A percentile compares a stretch with the other conserved stretches of the same genome.
These are phyloP conservation scores for Abrus precatorius DNA, from an alignment of 306 rosid species.

Conservation along the genomic window DNA sequence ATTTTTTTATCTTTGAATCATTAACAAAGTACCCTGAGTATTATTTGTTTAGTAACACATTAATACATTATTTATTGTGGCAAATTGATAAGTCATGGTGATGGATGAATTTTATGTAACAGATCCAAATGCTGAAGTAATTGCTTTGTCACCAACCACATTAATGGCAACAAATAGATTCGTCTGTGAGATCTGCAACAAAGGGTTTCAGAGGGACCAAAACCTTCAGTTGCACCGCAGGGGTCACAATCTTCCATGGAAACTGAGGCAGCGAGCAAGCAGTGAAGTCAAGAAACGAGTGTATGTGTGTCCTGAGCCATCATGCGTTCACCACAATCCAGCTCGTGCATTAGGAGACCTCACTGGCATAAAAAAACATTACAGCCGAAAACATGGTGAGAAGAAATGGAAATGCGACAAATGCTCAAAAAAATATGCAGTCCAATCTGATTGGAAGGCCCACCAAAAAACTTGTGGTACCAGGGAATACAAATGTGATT, in stretches of 20 bases:
- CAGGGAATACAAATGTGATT: slow-evolving; percentile 84
- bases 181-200: slow-evolving; percentile 84
- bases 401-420: slow-evolving; percentile 88
- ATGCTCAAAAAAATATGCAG: slow-evolving; percentile 80
- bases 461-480: slow-evolving; percentile 86
- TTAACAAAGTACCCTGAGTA: not conserved
- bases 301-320: slow-evolving; percentile 77
- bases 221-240: slow-evolving; percentile 81
- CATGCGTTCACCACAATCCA: slow-evolving; percentile 78
- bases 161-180: slow-evolving; percentile 83
- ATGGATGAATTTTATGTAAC: slow-evolving; percentile 28
- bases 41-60: not conserved
- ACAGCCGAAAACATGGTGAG: slow-evolving; percentile 78
- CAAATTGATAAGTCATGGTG: not conserved
- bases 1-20: not conserved
- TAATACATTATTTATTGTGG: not conserved
- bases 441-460: slow-evolving; percentile 85
- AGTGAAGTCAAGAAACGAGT: slow-evolving; percentile 70
- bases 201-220: slow-evolving; percentile 86
- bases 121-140: slow-evolving; percentile 86
- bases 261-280: slow-evolving; percentile 67
- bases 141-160: slow-evolving; percentile 77
- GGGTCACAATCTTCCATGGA: slow-evolving; percentile 92
- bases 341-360: slow-evolving; percentile 81
- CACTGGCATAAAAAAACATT: slow-evolving; percentile 78